A percentile compares a stretch with the other conserved stretches of the same genome.
These are phyloP conservation scores for Emericellopsis atlantica DNA, from an alignment of 2,329 filamentous ascomycete species.

Conservation along the genomic window DNA sequence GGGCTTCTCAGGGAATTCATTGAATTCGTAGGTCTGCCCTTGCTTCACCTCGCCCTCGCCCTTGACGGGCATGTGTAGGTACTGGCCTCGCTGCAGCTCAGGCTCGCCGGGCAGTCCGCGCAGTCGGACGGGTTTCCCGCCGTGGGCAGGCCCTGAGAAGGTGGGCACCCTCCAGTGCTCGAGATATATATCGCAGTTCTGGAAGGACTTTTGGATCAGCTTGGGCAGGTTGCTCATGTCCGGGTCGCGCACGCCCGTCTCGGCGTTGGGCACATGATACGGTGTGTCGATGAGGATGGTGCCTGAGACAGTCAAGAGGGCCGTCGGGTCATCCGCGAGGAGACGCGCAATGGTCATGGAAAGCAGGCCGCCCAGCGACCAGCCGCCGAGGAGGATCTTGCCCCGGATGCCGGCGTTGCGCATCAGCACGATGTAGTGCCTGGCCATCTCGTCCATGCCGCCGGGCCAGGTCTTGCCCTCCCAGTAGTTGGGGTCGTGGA, in stretches of 20 bases:
- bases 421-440: conserved; percentile 12
- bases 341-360: conserved; percentile 12
- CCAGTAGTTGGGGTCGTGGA: conserved; percentile 15
- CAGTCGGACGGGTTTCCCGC: conserved; percentile 7
- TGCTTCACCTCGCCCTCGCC: conserved; percentile 7
- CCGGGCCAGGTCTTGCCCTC: conserved; percentile 11
- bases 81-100: conserved; percentile 4
- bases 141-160: conserved; percentile 10
- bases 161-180: conserved; percentile 13
- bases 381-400: conserved; percentile 14
- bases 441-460: conserved; percentile 15
- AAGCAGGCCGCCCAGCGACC: conserved; percentile 16
- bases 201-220: conserved; percentile 13
- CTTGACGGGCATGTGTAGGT: conserved; percentile 9
- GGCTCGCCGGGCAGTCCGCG: background rate
- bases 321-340: conserved; percentile 9
- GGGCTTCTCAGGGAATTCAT: conserved; percentile 1
- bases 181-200: conserved; percentile 16
- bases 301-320: conserved; percentile 11
- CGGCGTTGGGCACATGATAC: conserved; percentile 10
- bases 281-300: conserved; percentile 16
- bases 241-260: conserved; percentile 7
- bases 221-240: conserved; percentile 9
- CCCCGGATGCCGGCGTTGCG: conserved; percentile 10
- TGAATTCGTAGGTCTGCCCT: conserved; percentile 2